Evolutionary conservation across 371 early-diverging fungal genomes (phyloP).

Genomic region (Umbelopsis sp.): DNA sequence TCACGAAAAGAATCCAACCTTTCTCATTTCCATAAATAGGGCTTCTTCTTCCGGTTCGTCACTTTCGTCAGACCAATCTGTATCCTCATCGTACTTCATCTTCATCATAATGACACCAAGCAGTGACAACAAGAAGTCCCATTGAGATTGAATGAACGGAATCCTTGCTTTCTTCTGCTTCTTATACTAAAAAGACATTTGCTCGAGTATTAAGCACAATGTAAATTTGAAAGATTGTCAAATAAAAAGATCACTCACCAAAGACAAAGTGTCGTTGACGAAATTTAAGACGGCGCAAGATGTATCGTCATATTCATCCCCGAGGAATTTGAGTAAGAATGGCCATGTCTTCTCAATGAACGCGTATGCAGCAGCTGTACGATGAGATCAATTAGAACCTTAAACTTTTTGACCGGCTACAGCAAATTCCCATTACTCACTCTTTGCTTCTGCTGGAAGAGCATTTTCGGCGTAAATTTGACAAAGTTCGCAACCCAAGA

Average conservation of each 20-base stretch:
- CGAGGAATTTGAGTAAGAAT: constrained; percentile 70
- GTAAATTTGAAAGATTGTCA: too few relatives aligned
- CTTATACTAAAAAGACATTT: constrained; percentile 50
- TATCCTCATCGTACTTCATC: constrained; percentile 88
- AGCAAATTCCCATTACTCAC: constrained; percentile 18
- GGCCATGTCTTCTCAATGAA: constrained; percentile 70
- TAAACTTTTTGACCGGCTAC: neutral
- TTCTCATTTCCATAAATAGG: constrained; percentile 76
- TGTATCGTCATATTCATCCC: constrained; percentile 84
- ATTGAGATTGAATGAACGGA: constrained; percentile 66
- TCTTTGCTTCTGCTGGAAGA: constrained; percentile 45
- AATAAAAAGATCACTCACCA: constrained; percentile 43
- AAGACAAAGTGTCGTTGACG: constrained; percentile 67
- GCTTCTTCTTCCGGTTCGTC: constrained; percentile 82
- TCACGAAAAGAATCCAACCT: constrained; percentile 52
- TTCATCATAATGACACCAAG: constrained; percentile 79
- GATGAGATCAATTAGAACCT: neutral
- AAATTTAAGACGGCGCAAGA: constrained; percentile 75
- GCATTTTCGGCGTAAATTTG: constrained; percentile 70
- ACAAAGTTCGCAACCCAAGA: constrained; percentile 81
- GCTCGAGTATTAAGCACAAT: too few relatives aligned
- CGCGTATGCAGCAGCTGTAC: constrained; percentile 38
- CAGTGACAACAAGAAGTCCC: constrained; percentile 69
- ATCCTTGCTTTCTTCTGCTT: constrained; percentile 67
- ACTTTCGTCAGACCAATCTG: constrained; percentile 75